Percentiles rank a stretch among this genome's conserved stretches.
These are phyloP conservation scores for Blastobotrys apis DNA, from an alignment of 1,139 yeast species.

Conservation along the genomic window DNA sequence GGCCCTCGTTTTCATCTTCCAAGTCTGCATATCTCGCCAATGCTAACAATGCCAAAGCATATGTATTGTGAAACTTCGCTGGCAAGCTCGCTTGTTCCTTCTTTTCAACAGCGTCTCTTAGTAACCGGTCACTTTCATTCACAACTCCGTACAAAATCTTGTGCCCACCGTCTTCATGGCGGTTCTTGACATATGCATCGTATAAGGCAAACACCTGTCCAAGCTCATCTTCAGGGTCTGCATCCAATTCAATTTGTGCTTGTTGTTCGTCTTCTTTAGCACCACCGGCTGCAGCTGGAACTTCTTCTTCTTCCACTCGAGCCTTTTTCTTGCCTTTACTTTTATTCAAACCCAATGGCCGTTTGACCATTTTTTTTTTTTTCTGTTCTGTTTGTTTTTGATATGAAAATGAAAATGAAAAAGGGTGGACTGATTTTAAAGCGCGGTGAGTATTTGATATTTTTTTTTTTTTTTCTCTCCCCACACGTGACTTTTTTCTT, in stretches of 20 bases:
- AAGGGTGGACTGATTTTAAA: too few relatives aligned
- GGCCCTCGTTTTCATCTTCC: slow-evolving; percentile 28
- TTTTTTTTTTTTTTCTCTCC: slow-evolving; percentile 4
- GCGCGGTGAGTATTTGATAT: not conserved
- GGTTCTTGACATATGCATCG: slow-evolving; percentile 37
- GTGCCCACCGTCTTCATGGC: slow-evolving; percentile 7
- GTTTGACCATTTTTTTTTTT: slow-evolving; percentile 41
- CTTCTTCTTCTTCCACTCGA: slow-evolving; percentile 20
- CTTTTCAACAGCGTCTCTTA: slow-evolving; percentile 43
- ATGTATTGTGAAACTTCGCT: slow-evolving; percentile 64
- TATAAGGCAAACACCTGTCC: slow-evolving; percentile 68
- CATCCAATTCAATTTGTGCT: slow-evolving; percentile 66
- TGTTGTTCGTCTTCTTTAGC: slow-evolving; percentile 33
- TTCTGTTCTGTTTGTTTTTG: not conserved
- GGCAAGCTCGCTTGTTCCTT: slow-evolving; percentile 38
- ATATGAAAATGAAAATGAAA: slow-evolving; percentile 8
- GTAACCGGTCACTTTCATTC: slow-evolving; percentile 83
- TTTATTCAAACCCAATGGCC: slow-evolving; percentile 81
- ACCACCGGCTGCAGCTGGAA: slow-evolving; percentile 15
- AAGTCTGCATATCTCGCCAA: slow-evolving; percentile 44
- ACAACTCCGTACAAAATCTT: slow-evolving; percentile 70
- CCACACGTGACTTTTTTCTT: too few relatives aligned
- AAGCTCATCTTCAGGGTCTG: slow-evolving; percentile 72
- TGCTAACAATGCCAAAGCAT: slow-evolving; percentile 68
- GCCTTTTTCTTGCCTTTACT: slow-evolving; percentile 39